These are phyloP conservation scores for Wilhelminamyces savonicus DNA, from an alignment of 805 yeast genomes.

Conservation along the genomic window DNA sequence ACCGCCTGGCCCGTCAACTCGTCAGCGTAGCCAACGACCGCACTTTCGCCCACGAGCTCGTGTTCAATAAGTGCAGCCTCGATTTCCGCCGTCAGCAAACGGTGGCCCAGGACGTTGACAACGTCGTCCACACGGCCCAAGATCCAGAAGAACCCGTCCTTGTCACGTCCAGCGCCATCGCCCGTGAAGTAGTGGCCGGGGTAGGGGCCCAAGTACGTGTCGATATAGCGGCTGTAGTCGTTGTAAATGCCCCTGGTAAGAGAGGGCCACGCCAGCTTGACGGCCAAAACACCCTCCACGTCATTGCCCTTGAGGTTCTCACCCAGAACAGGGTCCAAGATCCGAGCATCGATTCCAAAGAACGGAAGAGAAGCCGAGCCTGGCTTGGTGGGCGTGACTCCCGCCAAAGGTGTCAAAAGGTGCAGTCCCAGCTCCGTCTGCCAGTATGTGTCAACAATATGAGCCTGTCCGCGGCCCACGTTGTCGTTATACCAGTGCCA, in stretches of 20 bases:
- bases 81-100: slow-evolving; percentile 97
- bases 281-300: slow-evolving; percentile 94
- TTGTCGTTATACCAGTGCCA: slow-evolving; percentile 98
- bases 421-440: slow-evolving; percentile 98
- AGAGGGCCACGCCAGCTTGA: slow-evolving; percentile 94
- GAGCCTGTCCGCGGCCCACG: slow-evolving; percentile 85
- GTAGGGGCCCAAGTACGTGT: slow-evolving; percentile 89
- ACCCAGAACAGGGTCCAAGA: slow-evolving; percentile 92
- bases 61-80: slow-evolving; percentile 86
- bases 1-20: slow-evolving; percentile 98
- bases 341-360: slow-evolving; percentile 87
- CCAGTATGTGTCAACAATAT: slow-evolving; percentile 96
- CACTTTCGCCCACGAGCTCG: slow-evolving; percentile 80
- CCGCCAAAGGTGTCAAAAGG: slow-evolving; percentile 90
- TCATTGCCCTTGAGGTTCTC: slow-evolving; percentile 77
- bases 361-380: slow-evolving; percentile 96
- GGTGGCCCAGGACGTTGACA: slow-evolving; percentile 95
- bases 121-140: slow-evolving; percentile 98
- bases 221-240: slow-evolving; percentile 79
- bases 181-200: slow-evolving; percentile 95
- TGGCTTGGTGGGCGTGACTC: slow-evolving; percentile 91
- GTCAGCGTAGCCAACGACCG: slow-evolving; percentile 94
- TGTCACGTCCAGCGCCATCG: slow-evolving; percentile 97
- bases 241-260: slow-evolving; percentile 94
- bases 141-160: slow-evolving; percentile 96